phyloP scores from a whole-genome alignment of 1,284 basidiomycete genomes.

The Rhodofomes roseus region DNA sequence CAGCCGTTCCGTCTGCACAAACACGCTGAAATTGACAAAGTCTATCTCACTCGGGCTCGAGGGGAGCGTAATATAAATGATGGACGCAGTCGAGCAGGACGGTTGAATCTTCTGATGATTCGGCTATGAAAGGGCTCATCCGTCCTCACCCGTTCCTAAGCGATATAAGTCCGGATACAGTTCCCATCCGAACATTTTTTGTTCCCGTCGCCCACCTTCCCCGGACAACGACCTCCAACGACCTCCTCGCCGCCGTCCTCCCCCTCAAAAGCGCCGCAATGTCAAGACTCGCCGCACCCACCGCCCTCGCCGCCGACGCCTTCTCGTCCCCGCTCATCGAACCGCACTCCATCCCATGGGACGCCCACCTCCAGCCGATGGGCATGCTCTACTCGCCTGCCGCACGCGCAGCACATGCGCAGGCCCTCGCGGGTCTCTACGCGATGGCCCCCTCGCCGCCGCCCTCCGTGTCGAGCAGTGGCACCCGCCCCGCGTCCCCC shows the following conservation, averaged over 20 bases:
- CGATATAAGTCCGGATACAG: conserved; percentile 26
- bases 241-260: conserved; percentile 10
- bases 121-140: conserved; percentile 10
- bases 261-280: conserved; percentile 17
- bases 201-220: conserved; percentile 15
- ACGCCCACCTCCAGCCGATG: conserved; percentile 29
- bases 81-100: not conserved
- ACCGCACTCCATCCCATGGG: conserved; percentile 36
- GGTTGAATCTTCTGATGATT: conserved; percentile 2
- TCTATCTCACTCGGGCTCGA: conserved; percentile 1
- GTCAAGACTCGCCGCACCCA: conserved; percentile 46
- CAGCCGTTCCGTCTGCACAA: not conserved
- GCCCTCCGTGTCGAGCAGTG: conserved; percentile 39
- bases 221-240: conserved; percentile 10
- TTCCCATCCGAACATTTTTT: conserved; percentile 15
- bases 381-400: conserved; percentile 33
- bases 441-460: conserved; percentile 50
- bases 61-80: not conserved
- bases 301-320: conserved; percentile 52
- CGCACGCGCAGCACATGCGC: conserved; percentile 36
- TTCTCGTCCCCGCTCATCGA: conserved; percentile 51
- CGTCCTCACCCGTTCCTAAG: conserved; percentile 7
- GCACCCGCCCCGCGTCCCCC: conserved; percentile 39
- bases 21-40: conserved; percentile 1
- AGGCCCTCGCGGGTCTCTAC: conserved; percentile 30